Percentiles rank a stretch among this genome's conserved stretches.
Conservation (phyloP, 139 green algal species). For the Ettlia oleoabundans region DNA sequence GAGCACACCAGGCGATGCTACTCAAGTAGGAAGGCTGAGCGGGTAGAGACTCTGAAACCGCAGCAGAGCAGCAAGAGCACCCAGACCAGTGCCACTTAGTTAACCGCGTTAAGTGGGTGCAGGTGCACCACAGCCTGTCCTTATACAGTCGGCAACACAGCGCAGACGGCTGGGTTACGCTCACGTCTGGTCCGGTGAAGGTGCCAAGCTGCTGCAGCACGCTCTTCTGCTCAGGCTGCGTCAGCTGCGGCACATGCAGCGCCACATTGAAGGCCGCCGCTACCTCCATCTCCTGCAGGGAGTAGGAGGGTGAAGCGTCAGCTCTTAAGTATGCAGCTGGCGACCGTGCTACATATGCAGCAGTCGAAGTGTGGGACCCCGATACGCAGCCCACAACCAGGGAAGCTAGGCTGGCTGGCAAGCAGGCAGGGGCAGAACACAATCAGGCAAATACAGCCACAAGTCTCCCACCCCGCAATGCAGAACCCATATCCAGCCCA, state of each 20-base stretch:
- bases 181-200: conserved; percentile 60
- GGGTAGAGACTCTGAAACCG: not conserved
- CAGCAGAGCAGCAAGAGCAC: too few species aligned
- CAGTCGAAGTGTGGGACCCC: too few species aligned
- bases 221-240: conserved; percentile 67
- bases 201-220: conserved; percentile 76
- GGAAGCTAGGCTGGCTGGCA: not conserved
- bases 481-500: not conserved
- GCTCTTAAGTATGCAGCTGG: too few species aligned
- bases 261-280: conserved; percentile 88
- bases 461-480: not conserved
- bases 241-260: conserved; percentile 86
- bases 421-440: not conserved
- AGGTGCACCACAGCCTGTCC: too few species aligned
- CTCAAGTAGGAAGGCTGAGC: not conserved
- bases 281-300: conserved; percentile 77
- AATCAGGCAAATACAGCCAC: not conserved
- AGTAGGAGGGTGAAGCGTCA: too few species aligned
- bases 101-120: too few species aligned
- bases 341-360: too few species aligned
- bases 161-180: too few species aligned
- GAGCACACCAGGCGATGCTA: not conserved
- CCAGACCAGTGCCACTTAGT: too few species aligned
- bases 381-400: too few species aligned
- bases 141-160: too few species aligned